Base-by-base conservation (phyloP, 2,329 filamentous ascomycete genomes). In the Raffaelea ambrosiae region DNA sequence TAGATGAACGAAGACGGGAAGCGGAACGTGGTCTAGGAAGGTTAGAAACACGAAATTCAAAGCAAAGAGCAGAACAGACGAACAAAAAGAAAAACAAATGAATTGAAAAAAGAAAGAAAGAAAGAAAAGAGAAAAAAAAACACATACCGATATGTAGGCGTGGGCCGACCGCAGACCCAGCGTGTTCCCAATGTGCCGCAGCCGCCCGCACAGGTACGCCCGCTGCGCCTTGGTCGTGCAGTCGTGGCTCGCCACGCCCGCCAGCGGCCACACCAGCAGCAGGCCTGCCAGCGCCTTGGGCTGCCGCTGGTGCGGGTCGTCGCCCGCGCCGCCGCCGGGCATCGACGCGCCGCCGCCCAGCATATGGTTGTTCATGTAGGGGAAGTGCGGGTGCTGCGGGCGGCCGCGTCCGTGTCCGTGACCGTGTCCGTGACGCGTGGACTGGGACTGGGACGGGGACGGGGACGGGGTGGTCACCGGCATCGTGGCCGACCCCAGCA, bases 1-100 rank as follows among this genome's bases (percentile, higher is more conserved):
- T 67, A 69, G 58, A 83, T 79, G 51, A 80, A 67, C 77, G 81
- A 81, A 1, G 76, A 81, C 1, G 79, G 79, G 21, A 79, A 68
- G 23, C 79, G 75, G 46, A 81, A 62, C 55, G 76, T 69, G 45
- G 79, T 67, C 77, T 80, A 44, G n/a, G n/a, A 18, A 5, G 20
- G 21, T 19, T 13, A 8, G 3, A 21, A 4, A 14, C 8, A 11
- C 11, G 14, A 43, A 3, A 3, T 13, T 9, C 9, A 9, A 33
- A 16, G 31, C 9, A 33, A 9, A 33, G 16, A 33, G n/a, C n/a
- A 33, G 38, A 31, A 22, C 26, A 47, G 35, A 31, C 19, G 38
- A 43, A 21, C 19, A 23, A 22, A 23, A 36, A 49, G 33, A 21
- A 20, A 38, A 29, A 23, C 18, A 14, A 43, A 41, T 33, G n/a